These are phyloP conservation scores for Yarrowia osloensis DNA, from an alignment of 805 yeast species.

Conservation along the genomic window DNA sequence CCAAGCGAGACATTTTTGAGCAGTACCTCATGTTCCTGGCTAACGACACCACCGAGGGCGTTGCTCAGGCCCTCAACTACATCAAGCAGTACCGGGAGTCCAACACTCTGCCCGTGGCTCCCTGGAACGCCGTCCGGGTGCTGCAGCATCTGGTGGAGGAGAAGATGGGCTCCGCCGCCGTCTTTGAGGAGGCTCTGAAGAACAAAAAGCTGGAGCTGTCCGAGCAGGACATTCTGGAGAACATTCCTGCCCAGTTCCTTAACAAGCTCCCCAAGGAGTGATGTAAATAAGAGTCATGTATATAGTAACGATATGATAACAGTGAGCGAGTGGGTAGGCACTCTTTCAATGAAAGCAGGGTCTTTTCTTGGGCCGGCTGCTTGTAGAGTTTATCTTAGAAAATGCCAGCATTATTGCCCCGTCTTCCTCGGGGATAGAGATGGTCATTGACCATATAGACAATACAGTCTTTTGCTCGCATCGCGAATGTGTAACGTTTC, in stretches of 20 bases:
- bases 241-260: constrained; percentile 22
- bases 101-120: constrained; percentile 39
- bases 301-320: constrained; percentile 29
- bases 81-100: constrained; percentile 52
- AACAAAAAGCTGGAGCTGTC: constrained; percentile 16
- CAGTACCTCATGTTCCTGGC: constrained; percentile 53
- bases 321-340: too few species aligned
- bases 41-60: constrained; percentile 47
- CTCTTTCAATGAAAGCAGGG: too few species aligned
- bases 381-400: too few species aligned
- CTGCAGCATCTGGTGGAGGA: constrained; percentile 31
- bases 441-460: too few species aligned
- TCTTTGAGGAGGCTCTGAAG: constrained; percentile 29
- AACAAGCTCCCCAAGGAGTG: constrained; percentile 30
- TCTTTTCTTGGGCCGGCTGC: too few species aligned
- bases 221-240: constrained; percentile 27
- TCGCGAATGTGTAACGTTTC: too few species aligned
- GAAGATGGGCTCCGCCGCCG: constrained; percentile 22
- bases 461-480: too few species aligned
- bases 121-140: constrained; percentile 31
- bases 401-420: too few species aligned
- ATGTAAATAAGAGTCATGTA: constrained; percentile 28
- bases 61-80: constrained; percentile 47
- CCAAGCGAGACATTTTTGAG: constrained; percentile 46
- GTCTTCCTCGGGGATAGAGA: too few species aligned